phyloP scores from a whole-genome alignment of 352 stramenopile genomes.

The Pythium dissotocum region DNA sequence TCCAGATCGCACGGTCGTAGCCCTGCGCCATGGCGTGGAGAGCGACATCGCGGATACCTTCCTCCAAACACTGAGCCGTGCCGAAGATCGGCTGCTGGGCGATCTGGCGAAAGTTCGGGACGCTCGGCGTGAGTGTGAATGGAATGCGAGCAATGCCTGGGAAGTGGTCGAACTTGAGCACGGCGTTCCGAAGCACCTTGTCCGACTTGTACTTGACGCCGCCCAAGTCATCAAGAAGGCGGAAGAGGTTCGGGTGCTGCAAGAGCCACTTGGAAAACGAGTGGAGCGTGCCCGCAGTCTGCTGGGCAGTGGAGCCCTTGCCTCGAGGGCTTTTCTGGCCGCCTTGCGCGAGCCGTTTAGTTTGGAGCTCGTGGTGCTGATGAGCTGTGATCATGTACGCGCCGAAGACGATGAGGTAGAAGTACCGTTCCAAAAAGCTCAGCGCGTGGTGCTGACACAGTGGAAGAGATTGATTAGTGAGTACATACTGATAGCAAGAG shows the following conservation, averaged over 20 bases:
- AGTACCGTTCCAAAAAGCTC: constrained; percentile 87
- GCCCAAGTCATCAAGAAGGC: constrained; percentile 71
- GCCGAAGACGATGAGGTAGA: constrained; percentile 88
- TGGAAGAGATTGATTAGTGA: background rate
- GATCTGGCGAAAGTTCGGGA: constrained; percentile 88
- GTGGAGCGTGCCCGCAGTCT: constrained; percentile 25
- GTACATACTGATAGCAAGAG: background rate
- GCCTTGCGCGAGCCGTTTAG: constrained; percentile 14
- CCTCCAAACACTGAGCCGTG: constrained; percentile 74
- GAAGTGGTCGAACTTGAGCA: constrained; percentile 92
- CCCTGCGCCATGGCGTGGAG: constrained; percentile 42
- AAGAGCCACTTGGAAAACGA: constrained; percentile 87
- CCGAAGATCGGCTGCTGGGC: constrained; percentile 83
- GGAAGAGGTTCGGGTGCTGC: constrained; percentile 69
- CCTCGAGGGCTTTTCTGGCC: constrained; percentile 18
- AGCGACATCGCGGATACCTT: constrained; percentile 71
- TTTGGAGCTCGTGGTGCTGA: constrained; percentile 15
- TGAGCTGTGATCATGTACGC: constrained; percentile 64
- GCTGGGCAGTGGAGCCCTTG: constrained; percentile 9
- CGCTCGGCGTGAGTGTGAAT: constrained; percentile 60
- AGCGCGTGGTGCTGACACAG: constrained; percentile 67
- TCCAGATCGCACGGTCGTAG: constrained; percentile 84
- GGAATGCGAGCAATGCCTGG: constrained; percentile 73
- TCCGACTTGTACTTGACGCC: constrained; percentile 83
- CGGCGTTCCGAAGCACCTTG: constrained; percentile 75